Evolutionary conservation across 495 filamentous ascomycete species (phyloP).

Genomic region (Podospora australis): DNA sequence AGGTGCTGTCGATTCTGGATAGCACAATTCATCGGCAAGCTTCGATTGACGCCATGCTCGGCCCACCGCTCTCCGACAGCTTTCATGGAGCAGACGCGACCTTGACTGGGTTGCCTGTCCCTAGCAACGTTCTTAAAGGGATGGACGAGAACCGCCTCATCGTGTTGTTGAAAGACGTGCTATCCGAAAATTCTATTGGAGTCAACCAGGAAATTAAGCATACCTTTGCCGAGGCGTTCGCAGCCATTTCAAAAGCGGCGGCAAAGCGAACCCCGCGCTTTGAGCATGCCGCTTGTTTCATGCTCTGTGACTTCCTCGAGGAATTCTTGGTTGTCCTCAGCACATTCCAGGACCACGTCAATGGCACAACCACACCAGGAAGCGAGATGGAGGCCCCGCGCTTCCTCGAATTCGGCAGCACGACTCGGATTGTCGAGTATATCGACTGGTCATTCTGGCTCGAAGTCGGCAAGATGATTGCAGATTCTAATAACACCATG

Average conservation of each 20-base stretch:
- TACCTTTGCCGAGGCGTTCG: slow-evolving; percentile 75
- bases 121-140: slow-evolving; percentile 62
- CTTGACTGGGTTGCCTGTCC: slow-evolving; percentile 46
- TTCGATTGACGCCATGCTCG: slow-evolving; percentile 44
- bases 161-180: slow-evolving; percentile 77
- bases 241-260: slow-evolving; percentile 62
- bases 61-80: slow-evolving; percentile 68
- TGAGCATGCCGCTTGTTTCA: slow-evolving; percentile 84
- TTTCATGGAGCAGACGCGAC: slow-evolving; percentile 67
- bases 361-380: slow-evolving; percentile 29
- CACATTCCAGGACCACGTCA: slow-evolving; percentile 38
- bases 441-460: slow-evolving; percentile 90
- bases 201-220: slow-evolving; percentile 46
- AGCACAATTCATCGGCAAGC: slow-evolving; percentile 73
- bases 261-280: slow-evolving; percentile 73
- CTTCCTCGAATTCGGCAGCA: slow-evolving; percentile 8
- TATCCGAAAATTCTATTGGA: slow-evolving; percentile 60
- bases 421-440: slow-evolving; percentile 18
- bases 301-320: slow-evolving; percentile 88
- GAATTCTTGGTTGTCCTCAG: slow-evolving; percentile 50
- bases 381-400: slow-evolving; percentile 6
- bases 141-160: slow-evolving; percentile 93
- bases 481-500: slow-evolving; percentile 85
- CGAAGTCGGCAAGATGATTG: slow-evolving; percentile 73
- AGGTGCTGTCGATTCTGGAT: slow-evolving; percentile 76